Base-by-base conservation (phyloP, 2,329 filamentous ascomycete genomes). In the Chaetomium strumarium region DNA sequence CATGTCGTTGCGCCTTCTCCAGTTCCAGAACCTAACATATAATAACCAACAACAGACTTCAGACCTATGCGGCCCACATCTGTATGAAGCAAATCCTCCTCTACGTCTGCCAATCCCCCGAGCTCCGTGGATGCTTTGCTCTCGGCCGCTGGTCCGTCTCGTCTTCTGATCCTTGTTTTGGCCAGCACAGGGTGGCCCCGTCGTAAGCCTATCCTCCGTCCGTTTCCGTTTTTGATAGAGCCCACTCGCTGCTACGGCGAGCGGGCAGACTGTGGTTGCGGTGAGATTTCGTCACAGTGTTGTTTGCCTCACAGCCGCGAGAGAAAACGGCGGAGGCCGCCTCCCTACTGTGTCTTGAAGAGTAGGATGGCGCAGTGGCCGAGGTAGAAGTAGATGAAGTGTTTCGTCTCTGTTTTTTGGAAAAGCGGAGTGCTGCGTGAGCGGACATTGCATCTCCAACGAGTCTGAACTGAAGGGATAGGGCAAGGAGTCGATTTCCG, bases 301-400 rank as follows among this genome's bases (percentile, higher is more conserved):
- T 30, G 4, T 31, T 31, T 29, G 16, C 20, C 37, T 58, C 53
- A 62, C 58, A 62, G 51, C 47, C 47, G 41, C 36, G 60, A 60
- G 53, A 62, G 58, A 49, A 60, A 57, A 59, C 57, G 60, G 58
- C 59, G 55, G 60, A 62, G 58, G 57, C 55, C 58, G 57, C 52
- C 41, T 55, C 49, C 62, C 67, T 84, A 97, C 82, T 96, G 92
- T 38, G 93, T 99, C 81, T 99, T 99, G 84, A 97, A 99, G 49
- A 99, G 84, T 52, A 99, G 81, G 68, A 99, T 97, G 55, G 93
- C 93, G 72, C 90, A 96, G 78, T 97, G 93, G 50, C 93, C 93
- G 55, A 99, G 86, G 76, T 99, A 99, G 77, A 99, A 99, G 77
- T 99, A 99, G 70, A 99, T 96, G 77, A 99, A 99, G 74, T 99